Percentiles rank a stretch among this genome's conserved stretches.
Conservation (phyloP, 352 stramenopile genomes). For the Pythium dissotocum region DNA sequence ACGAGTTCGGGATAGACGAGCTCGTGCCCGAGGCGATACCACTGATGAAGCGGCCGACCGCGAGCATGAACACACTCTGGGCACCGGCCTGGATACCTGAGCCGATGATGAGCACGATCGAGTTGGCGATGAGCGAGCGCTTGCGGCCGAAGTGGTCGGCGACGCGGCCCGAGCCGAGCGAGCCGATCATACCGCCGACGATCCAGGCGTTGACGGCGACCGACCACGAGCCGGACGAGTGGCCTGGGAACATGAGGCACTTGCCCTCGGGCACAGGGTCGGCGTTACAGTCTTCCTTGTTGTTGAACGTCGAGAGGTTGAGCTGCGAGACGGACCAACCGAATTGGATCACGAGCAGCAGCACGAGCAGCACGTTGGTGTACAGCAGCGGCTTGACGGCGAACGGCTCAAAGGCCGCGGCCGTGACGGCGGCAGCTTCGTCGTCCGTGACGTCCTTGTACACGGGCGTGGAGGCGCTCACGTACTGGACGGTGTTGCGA, state of each 20-base stretch:
- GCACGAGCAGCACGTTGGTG: conserved; percentile 34
- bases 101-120: conserved; percentile 41
- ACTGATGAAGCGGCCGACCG: conserved; percentile 41
- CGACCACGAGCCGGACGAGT: conserved; percentile 51
- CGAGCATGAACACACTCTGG: conserved; percentile 35
- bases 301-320: conserved; percentile 51
- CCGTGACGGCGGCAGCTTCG: not conserved
- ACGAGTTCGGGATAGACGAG: conserved; percentile 23
- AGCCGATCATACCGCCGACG: conserved; percentile 55
- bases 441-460: not conserved
- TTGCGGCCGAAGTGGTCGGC: conserved; percentile 51
- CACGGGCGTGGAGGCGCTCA: conserved; percentile 10
- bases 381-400: conserved; percentile 37
- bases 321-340: conserved; percentile 60
- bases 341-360: conserved; percentile 51
- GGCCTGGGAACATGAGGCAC: conserved; percentile 61
- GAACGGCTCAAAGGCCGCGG: conserved; percentile 5
- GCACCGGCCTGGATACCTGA: conserved; percentile 33
- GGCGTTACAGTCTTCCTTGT: conserved; percentile 39
- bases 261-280: conserved; percentile 36
- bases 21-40: conserved; percentile 49
- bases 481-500: conserved; percentile 7
- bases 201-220: conserved; percentile 54
- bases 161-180: conserved; percentile 36
- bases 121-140: conserved; percentile 33